Evolutionary conservation across 139 green algal species (phyloP), one percentile per base, ranked within the genome.

Genomic region (Spirogloea muscicola): DNA sequence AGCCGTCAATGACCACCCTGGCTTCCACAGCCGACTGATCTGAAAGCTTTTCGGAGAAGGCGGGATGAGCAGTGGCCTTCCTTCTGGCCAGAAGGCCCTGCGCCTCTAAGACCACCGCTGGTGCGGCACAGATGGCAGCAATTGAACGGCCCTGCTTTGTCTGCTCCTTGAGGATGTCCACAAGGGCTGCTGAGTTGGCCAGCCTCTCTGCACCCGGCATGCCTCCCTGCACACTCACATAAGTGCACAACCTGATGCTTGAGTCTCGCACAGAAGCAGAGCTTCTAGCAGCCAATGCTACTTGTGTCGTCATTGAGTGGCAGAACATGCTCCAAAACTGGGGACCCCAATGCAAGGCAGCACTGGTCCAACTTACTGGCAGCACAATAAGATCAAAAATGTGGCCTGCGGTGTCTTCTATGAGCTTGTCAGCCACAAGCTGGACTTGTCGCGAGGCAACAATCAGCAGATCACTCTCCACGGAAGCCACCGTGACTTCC

Each of bases 41-140:
- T 1, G 39, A 5, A 6, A 82, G 68, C 44, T 43, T 36, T 52
- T 55, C 39, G 7, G 43, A 72, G 64, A 98, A 98, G 18, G 85
- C 92, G 0, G 94, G 94, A 78, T 99, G 94, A 1, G 83, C 74
- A 1, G 94, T 99, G 0, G 91, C 92, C 33, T 82, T 82, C n/a
- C 2, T 80, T 31, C 73, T 79, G 41, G 29, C 4, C 1, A 99
- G 60, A 0, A 97, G 77, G 18, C 91, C 90, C 36, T 92, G 81
- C 3, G 75, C 49, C 58, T 96, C 76, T 0, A 99, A 80, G 3
- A 94, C 90, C 29, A 99, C 91, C 0, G 86, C 90, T 2, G 95
- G 95, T 0, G 94, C 85, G 25, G 95, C 95, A 66, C 95, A 99
- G 39, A 99, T 97, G 37, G 95, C 95, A 2, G 90, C 91, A 2